A percentile compares a stretch with the other conserved stretches of the same genome.
Evolutionary conservation across 345 rosid genomes (phyloP).

Genomic region (Pistacia atlantica): DNA sequence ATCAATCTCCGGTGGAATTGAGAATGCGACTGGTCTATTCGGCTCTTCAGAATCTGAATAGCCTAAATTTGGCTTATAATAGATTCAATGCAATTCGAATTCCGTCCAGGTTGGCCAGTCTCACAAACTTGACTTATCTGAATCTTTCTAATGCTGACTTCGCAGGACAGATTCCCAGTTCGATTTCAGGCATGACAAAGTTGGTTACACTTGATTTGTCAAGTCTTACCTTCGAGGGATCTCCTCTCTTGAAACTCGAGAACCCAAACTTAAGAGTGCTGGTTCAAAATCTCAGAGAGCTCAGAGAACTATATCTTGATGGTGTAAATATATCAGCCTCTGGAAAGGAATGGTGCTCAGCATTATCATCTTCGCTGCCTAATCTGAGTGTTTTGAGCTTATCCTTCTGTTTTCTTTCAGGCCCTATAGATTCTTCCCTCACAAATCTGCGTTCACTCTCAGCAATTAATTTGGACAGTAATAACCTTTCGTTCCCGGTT

Average conservation of each 20-base stretch:
- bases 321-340: too few relatives aligned
- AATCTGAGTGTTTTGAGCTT: slow-evolving; percentile 35
- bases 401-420: slow-evolving; percentile 25
- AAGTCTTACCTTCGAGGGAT: fast-evolving
- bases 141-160: slow-evolving; percentile 45
- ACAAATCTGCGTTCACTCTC: slow-evolving; percentile 19
- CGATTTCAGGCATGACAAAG: slow-evolving; percentile 20
- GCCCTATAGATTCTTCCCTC: slow-evolving; percentile 31
- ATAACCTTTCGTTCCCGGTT: background rate
- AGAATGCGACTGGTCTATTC: slow-evolving; percentile 24
- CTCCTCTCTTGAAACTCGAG: slow-evolving; percentile 12
- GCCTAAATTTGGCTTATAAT: slow-evolving; percentile 23
- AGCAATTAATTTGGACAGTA: fast-evolving
- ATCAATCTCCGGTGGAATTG: slow-evolving; percentile 24
- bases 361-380: slow-evolving; percentile 14
- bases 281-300: too few relatives aligned
- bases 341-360: too few relatives aligned
- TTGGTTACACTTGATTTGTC: slow-evolving; percentile 43
- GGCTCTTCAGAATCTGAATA: slow-evolving; percentile 12
- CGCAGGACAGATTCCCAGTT: slow-evolving; percentile 35
- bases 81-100: background rate
- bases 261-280: slow-evolving; percentile 22
- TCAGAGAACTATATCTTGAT: too few relatives aligned
- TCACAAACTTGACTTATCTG: slow-evolving; percentile 2
- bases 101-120: background rate